A percentile compares a stretch with the other conserved stretches of the same genome.
Conservation (phyloP, 495 filamentous ascomycete genomes). For the Penicillium subrubescens region DNA sequence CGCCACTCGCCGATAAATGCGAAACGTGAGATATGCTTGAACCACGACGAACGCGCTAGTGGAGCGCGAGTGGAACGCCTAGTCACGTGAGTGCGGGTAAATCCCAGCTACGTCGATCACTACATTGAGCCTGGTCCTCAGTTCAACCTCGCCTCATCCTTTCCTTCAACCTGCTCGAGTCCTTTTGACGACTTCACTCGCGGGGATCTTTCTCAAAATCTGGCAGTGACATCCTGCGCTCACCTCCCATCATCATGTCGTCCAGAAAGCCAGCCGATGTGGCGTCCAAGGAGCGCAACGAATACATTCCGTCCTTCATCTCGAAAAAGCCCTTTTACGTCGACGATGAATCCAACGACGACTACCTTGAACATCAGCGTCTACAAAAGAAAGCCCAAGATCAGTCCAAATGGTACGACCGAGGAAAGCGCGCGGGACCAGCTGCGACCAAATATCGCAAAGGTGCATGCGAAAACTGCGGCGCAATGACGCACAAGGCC, state of each 20-base stretch:
- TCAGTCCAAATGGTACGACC: conserved; percentile 86
- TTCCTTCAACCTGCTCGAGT: neutral
- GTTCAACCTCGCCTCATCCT: conserved; percentile 2
- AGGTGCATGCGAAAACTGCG: conserved; percentile 97
- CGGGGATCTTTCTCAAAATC: neutral
- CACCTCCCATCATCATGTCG: conserved; percentile 36
- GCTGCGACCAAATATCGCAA: conserved; percentile 96
- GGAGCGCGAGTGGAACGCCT: conserved; percentile 30
- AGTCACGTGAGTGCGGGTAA: conserved; percentile 33
- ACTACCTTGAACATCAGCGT: conserved; percentile 98
- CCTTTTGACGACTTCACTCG: no score
- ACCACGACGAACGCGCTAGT: conserved; percentile 1
- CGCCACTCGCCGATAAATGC: conserved; percentile 1
- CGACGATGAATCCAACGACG: conserved; percentile 75
- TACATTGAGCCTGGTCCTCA: conserved; percentile 1
- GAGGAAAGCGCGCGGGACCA: conserved; percentile 76
- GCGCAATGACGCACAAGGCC: conserved; percentile 91
- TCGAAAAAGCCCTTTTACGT: conserved; percentile 97
- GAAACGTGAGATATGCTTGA: conserved; percentile 16
- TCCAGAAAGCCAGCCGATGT: conserved; percentile 51
- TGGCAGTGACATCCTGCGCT: neutral
- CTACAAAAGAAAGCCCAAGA: conserved; percentile 65
- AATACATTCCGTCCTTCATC: conserved; percentile 98
- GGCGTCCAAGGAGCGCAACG: conserved; percentile 79
- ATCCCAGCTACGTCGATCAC: conserved; percentile 5